A percentile compares a stretch with the other conserved stretches of the same genome.
These are phyloP conservation scores for Aureobasidium pullulans DNA, from an alignment of 2,329 filamentous ascomycete genomes.

Conservation along the genomic window DNA sequence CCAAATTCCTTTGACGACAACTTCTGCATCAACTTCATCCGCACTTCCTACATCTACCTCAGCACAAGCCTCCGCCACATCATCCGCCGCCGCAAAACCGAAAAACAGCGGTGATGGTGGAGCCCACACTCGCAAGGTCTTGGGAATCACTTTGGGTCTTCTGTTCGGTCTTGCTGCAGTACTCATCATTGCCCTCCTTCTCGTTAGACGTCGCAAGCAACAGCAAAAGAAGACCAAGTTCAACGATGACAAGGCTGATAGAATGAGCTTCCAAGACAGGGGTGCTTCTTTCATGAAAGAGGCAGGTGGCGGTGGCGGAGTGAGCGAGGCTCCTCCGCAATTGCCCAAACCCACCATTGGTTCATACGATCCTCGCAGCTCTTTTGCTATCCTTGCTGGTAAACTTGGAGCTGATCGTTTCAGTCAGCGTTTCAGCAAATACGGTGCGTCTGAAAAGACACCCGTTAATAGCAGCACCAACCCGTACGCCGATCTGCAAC, in stretches of 20 bases:
- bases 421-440: constrained; percentile 9
- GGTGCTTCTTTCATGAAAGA: constrained; percentile 47
- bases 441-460: neutral
- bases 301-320: constrained; percentile 37
- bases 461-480: neutral
- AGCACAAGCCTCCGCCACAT: constrained; percentile 25
- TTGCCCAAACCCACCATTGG: neutral
- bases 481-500: neutral
- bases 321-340: constrained; percentile 20
- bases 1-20: constrained; percentile 25
- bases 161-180: constrained; percentile 66
- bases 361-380: constrained; percentile 21
- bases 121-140: constrained; percentile 50
- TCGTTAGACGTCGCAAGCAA: constrained; percentile 54
- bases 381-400: constrained; percentile 9
- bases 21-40: constrained; percentile 28
- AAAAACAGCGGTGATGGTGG: neutral
- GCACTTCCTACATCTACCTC: constrained; percentile 26
- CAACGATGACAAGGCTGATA: constrained; percentile 38
- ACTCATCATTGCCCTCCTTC: constrained; percentile 63
- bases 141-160: constrained; percentile 77
- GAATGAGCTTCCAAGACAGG: constrained; percentile 44
- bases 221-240: constrained; percentile 47
- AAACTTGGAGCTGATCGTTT: constrained; percentile 10
- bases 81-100: constrained; percentile 22